Percentiles rank a stretch among this genome's conserved stretches.
Conservation (phyloP, 768 basidiomycete species). For the Coprinopsis strossmayeri region DNA sequence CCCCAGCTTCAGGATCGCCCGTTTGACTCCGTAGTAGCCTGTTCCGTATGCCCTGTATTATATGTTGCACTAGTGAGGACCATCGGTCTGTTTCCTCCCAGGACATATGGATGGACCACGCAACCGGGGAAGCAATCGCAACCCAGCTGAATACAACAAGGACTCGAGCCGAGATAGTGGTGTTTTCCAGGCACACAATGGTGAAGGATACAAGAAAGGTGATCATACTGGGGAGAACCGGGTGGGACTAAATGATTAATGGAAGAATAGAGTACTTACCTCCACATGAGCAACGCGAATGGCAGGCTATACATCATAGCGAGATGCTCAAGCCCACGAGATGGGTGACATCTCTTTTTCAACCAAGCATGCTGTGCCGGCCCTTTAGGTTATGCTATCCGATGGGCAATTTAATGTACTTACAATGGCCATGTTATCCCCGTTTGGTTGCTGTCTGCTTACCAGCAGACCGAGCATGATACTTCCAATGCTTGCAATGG, state of each 20-base stretch:
- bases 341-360: neutral
- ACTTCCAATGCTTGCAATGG: constrained; percentile 34
- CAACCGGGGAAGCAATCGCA: constrained; percentile 17
- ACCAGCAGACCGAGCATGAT: constrained; percentile 37
- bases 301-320: constrained; percentile 52
- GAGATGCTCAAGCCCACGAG: constrained; percentile 38
- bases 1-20: too few relatives aligned
- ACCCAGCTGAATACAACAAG: constrained; percentile 19
- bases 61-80: too few relatives aligned
- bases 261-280: constrained; percentile 30
- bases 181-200: constrained; percentile 21
- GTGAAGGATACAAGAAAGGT: constrained; percentile 26
- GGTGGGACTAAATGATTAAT: neutral
- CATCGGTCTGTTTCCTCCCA: constrained; percentile 13
- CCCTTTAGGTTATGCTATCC: neutral
- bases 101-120: constrained; percentile 21
- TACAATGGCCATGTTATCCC: neutral
- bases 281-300: constrained; percentile 53
- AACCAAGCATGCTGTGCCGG: neutral
- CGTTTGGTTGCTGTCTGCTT: constrained; percentile 12
- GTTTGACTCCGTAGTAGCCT: too few relatives aligned
- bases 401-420: neutral
- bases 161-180: constrained; percentile 19
- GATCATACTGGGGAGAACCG: constrained; percentile 20
- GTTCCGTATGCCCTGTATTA: too few relatives aligned